These are phyloP conservation scores for Solanum commersonii DNA, from an alignment of 257 asterid species.

Conservation along the genomic window DNA sequence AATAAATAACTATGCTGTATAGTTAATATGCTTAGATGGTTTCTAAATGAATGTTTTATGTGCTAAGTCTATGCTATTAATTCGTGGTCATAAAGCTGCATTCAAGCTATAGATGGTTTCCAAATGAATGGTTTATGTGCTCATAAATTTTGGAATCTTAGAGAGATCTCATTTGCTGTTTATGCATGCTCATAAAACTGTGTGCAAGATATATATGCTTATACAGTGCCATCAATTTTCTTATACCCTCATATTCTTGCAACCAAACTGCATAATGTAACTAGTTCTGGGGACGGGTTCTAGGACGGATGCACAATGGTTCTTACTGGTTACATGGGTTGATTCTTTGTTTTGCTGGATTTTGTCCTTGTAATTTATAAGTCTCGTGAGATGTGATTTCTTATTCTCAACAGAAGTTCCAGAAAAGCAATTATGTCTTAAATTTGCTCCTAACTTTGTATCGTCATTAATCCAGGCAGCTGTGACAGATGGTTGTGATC, in stretches of 20 bases:
- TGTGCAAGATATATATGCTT: background rate
- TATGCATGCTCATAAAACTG: background rate
- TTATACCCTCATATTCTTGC: background rate
- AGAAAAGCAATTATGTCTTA: background rate
- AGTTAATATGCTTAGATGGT: background rate
- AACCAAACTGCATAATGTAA: background rate
- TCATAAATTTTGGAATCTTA: background rate
- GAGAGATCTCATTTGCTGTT: background rate
- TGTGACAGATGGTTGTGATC: constrained; percentile 72
- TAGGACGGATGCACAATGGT: background rate
- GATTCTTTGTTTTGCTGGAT: background rate
- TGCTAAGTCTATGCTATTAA: background rate
- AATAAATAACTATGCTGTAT: background rate
- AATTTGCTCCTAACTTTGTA: background rate
- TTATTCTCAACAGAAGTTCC: background rate
- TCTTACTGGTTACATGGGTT: background rate
- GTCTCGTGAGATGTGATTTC: background rate
- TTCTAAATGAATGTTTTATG: background rate
- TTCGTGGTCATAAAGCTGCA: background rate
- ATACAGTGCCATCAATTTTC: background rate
- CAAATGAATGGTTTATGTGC: background rate
- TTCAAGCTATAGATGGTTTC: background rate
- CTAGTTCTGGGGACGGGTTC: background rate
- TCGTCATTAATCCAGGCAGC: constrained; percentile 44
- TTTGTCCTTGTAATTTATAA: background rate